Percentiles rank a stretch among this genome's conserved stretches.
These are phyloP conservation scores for Cucumis variabilis DNA, from an alignment of 331 rosid genomes.

Conservation along the genomic window DNA sequence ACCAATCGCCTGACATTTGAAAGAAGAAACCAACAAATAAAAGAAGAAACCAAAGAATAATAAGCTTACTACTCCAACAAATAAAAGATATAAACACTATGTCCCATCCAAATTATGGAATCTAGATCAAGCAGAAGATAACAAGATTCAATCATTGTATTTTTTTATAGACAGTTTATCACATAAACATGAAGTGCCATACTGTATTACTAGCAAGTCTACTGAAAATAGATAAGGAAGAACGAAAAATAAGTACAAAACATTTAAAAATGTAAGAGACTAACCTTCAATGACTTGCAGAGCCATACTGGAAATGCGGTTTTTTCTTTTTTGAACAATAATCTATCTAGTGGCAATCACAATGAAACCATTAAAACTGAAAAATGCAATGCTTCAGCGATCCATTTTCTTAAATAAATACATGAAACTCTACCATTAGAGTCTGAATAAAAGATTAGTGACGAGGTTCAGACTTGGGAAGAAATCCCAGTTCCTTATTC, in stretches of 20 bases:
- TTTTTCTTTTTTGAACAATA: no score
- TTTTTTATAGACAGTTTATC: background rate
- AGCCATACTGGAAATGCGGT: background rate
- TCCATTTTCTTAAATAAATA: no score
- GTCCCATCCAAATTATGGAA: constrained; percentile 98
- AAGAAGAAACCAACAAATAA: no score
- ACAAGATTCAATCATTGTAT: constrained; percentile 35
- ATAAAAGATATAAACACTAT: constrained; percentile 82
- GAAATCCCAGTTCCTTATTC: no score
- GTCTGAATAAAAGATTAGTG: no score
- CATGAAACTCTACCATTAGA: no score
- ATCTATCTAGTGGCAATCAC: no score
- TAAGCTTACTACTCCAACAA: background rate
- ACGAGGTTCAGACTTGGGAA: no score
- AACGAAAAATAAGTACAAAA: background rate
- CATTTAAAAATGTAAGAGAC: background rate
- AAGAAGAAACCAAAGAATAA: no score
- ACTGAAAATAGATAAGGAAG: constrained; percentile 9
- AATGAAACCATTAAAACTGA: no score
- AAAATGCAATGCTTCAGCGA: no score
- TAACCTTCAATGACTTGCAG: background rate
- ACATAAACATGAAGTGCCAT: background rate
- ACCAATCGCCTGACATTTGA: no score
- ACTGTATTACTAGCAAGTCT: background rate
- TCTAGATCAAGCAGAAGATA: constrained; percentile 55